Conservation (phyloP, 257 asterid species). For the Nicotiana undulata region DNA sequence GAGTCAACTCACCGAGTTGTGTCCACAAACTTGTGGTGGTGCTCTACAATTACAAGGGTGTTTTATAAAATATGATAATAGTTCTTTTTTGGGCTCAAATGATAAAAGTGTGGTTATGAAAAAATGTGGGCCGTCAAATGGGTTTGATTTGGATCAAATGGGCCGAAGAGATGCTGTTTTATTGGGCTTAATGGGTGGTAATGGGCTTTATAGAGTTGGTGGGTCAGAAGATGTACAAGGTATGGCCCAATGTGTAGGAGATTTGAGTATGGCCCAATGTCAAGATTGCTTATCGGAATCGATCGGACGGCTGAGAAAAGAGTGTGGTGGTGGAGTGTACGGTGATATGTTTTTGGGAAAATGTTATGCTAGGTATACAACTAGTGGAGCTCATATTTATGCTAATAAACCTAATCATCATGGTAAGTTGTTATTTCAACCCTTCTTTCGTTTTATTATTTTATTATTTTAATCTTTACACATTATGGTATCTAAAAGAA, state of each 20-base stretch:
- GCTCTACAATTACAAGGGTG: slow-evolving; percentile 81
- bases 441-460: too few relatives aligned
- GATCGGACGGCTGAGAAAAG: slow-evolving; percentile 58
- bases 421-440: too few relatives aligned
- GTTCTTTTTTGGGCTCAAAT: slow-evolving; percentile 62
- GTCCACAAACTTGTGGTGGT: slow-evolving; percentile 69
- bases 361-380: slow-evolving; percentile 87
- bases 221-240: slow-evolving; percentile 73
- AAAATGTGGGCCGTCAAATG: slow-evolving; percentile 86
- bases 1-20: slow-evolving; percentile 39
- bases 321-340: slow-evolving; percentile 85
- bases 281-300: slow-evolving; percentile 87
- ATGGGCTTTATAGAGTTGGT: slow-evolving; percentile 66
- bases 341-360: slow-evolving; percentile 89
- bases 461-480: too few relatives aligned
- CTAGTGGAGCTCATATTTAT: slow-evolving; percentile 49
- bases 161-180: slow-evolving; percentile 61
- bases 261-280: slow-evolving; percentile 70
- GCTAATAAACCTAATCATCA: slow-evolving; percentile 32
- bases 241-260: slow-evolving; percentile 93
- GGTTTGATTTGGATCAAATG: slow-evolving; percentile 37
- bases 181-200: slow-evolving; percentile 52
- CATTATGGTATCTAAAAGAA: too few relatives aligned
- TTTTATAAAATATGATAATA: slow-evolving; percentile 72
- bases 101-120: slow-evolving; percentile 74